Percentiles rank a stretch among this genome's conserved stretches.
Evolutionary conservation across 176 grass and related monocot genomes (phyloP).

Genomic region (Musa troglodytarum): DNA sequence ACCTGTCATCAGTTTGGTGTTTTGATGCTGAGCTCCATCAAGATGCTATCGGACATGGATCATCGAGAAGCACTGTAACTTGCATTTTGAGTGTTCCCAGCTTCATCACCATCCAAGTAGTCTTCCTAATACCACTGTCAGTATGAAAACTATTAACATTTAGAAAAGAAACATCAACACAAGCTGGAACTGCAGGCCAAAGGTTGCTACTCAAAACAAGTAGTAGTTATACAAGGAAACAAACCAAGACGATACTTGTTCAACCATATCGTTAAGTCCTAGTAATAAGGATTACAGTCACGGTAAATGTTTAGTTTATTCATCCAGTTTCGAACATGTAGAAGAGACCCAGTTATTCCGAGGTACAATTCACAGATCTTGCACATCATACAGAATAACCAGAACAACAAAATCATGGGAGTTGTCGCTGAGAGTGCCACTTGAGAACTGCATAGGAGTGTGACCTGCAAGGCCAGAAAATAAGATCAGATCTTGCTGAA

Average conservation of each 20-base stretch:
- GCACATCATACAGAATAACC: neutral
- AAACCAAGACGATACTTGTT: neutral
- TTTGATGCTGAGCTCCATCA: too few species aligned
- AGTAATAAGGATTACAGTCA: neutral
- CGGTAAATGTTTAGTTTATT: neutral
- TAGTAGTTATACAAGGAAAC: neutral
- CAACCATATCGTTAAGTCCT: neutral
- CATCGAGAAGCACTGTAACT: too few species aligned
- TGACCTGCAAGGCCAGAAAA: neutral
- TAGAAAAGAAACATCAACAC: too few species aligned
- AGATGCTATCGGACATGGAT: too few species aligned
- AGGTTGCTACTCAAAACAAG: neutral
- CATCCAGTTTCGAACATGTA: neutral
- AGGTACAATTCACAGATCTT: neutral
- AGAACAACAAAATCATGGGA: neutral
- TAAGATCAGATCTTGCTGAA: neutral
- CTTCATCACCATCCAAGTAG: too few species aligned
- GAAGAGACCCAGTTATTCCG: neutral
- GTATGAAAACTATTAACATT: too few species aligned
- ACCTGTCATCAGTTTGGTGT: too few species aligned
- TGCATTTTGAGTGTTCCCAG: too few species aligned
- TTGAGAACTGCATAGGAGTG: neutral
- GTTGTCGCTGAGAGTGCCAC: neutral
- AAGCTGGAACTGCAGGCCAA: too few species aligned
- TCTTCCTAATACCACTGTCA: too few species aligned